These are phyloP conservation scores for Schizochytrium sp. DNA, from an alignment of 108 stramenopile species.

Conservation along the genomic window DNA sequence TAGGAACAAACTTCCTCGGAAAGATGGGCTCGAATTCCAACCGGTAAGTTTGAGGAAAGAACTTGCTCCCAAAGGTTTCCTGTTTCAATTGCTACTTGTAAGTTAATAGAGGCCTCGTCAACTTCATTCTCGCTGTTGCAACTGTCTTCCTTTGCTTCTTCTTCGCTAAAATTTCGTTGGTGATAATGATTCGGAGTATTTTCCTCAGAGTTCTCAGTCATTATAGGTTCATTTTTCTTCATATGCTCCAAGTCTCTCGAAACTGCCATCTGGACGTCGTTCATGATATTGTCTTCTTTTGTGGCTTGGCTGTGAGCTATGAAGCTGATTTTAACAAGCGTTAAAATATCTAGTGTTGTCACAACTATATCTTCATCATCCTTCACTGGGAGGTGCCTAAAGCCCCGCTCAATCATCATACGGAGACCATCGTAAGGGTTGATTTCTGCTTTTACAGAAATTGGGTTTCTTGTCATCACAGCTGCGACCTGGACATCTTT, in stretches of 20 bases:
- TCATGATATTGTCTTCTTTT: neutral
- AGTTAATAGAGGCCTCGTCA: neutral
- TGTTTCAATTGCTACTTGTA: neutral
- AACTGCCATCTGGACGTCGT: neutral
- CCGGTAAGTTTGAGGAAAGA: slow-evolving; percentile 12
- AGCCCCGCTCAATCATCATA: slow-evolving; percentile 1
- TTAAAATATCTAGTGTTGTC: slow-evolving; percentile 35
- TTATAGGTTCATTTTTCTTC: neutral
- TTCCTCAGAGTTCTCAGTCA: too few species aligned
- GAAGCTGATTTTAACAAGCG: slow-evolving; percentile 41
- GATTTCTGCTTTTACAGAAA: neutral
- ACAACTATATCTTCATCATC: neutral
- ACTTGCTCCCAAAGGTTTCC: slow-evolving; percentile 14
- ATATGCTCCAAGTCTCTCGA: neutral
- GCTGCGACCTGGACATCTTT: neutral
- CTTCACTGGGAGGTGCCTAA: slow-evolving; percentile 42
- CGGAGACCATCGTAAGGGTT: slow-evolving; percentile 16
- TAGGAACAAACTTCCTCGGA: neutral
- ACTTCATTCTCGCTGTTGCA: neutral
- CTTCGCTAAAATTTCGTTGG: too few species aligned
- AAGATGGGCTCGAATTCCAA: neutral
- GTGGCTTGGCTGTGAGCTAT: slow-evolving; percentile 12
- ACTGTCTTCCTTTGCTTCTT: neutral
- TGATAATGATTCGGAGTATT: too few species aligned
- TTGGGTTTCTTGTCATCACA: slow-evolving; percentile 3